Conservation (phyloP, 345 rosid genomes). For the Lepidium didymum region DNA sequence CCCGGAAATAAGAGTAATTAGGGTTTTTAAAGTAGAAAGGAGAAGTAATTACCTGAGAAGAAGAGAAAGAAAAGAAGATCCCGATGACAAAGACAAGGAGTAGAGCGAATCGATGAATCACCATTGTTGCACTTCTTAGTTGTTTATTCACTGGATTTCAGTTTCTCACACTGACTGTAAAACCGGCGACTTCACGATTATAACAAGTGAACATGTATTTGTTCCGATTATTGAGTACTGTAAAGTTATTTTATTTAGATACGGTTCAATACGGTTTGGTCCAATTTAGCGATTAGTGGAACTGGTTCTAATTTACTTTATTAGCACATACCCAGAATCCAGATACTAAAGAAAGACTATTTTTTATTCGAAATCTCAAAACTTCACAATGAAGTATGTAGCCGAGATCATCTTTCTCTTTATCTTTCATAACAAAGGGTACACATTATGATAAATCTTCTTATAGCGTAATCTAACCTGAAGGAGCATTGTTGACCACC, state of each 20-base stretch:
- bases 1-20: not conserved
- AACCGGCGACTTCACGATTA: not conserved
- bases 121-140: conserved; percentile 12
- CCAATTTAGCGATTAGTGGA: not conserved
- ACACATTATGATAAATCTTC: conserved; percentile 13
- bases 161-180: not conserved
- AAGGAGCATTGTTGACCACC: conserved; percentile 17
- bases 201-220: not conserved
- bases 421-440: not conserved
- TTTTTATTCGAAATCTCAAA: too few relatives aligned
- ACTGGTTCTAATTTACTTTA: not conserved
- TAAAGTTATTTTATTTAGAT: too few relatives aligned
- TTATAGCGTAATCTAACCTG: conserved; percentile 8
- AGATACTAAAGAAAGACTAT: too few relatives aligned
- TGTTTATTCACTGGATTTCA: not conserved
- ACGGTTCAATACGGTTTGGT: not conserved
- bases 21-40: conserved; percentile 6
- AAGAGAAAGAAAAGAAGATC: conserved; percentile 9
- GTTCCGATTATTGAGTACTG: too few relatives aligned
- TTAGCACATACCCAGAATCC: too few relatives aligned
- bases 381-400: not conserved
- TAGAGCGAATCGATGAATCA: conserved; percentile 5
- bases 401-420: not conserved
- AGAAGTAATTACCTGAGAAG: conserved; percentile 15
- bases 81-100: conserved; percentile 13